Evolutionary conservation across 345 rosid genomes (phyloP).

Genomic region (Brassica rapa): DNA sequence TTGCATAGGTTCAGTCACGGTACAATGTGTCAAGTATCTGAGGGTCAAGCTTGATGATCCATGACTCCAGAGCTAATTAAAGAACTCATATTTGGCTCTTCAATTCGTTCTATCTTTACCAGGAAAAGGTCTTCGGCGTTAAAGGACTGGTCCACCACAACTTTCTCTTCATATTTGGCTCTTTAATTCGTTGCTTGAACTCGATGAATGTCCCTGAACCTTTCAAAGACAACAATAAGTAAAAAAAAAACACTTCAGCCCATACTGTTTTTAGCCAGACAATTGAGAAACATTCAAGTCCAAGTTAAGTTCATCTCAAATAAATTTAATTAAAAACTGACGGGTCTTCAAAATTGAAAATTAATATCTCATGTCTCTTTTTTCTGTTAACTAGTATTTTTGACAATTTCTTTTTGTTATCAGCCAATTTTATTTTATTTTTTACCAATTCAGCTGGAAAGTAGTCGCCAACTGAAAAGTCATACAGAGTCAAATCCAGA

Average conservation of each 20-base stretch:
- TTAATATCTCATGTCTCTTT: neutral
- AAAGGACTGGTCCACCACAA: neutral
- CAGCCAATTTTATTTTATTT: neutral
- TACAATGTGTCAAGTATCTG: slow-evolving; percentile 82
- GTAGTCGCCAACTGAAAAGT: slow-evolving; percentile 3
- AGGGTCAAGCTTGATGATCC: slow-evolving; percentile 73
- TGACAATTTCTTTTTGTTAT: neutral
- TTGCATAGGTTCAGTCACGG: slow-evolving; percentile 74
- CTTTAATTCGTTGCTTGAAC: neutral
- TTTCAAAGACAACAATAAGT: neutral
- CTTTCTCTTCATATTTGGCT: neutral
- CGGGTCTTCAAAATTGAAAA: neutral
- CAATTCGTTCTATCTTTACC: neutral
- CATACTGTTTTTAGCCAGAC: neutral
- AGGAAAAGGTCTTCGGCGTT: neutral
- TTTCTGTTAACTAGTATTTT: neutral
- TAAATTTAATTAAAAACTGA: neutral
- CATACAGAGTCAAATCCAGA: slow-evolving; percentile 1
- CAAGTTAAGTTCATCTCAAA: neutral
- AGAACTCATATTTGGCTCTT: slow-evolving; percentile 31
- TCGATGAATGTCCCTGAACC: neutral
- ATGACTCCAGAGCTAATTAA: slow-evolving; percentile 47
- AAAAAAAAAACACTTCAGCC: neutral
- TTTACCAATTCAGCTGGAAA: slow-evolving; percentile 6
- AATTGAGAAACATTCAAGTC: neutral